phyloP scores from a whole-genome alignment of 768 basidiomycete species.

The Trichaptum fuscoviolaceum region DNA sequence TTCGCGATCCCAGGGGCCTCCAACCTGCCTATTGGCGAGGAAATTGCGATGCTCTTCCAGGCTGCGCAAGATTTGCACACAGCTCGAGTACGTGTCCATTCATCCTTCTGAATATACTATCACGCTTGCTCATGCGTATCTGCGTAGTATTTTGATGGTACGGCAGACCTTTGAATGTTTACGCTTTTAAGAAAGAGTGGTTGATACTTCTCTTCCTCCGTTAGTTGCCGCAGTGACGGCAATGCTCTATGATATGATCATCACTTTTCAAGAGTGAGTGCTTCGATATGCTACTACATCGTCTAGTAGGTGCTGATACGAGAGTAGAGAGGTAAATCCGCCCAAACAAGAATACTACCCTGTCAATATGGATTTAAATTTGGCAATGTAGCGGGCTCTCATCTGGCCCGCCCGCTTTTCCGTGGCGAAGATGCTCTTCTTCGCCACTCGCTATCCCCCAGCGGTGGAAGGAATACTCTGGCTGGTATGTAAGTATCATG shows the following conservation, averaged over 20 bases:
- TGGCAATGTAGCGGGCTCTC: background rate
- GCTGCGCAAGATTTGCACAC: background rate
- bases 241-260: background rate
- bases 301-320: no score
- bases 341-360: no score
- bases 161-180: background rate
- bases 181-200: background rate
- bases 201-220: background rate
- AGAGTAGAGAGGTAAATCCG: background rate
- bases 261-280: background rate
- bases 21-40: background rate
- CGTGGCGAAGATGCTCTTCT: conserved; percentile 2
- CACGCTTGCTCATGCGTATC: background rate
- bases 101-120: background rate
- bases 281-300: background rate
- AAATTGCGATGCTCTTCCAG: background rate
- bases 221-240: background rate
- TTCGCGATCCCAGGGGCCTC: background rate
- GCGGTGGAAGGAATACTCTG: background rate
- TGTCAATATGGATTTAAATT: no score
- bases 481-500: background rate
- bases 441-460: background rate
- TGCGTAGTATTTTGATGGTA: background rate
- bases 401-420: background rate
- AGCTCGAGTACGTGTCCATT: background rate